Evolutionary conservation across 768 basidiomycete species (phyloP), one percentile per base, ranked within the genome.

Genomic region (Pisolithus orientalis): DNA sequence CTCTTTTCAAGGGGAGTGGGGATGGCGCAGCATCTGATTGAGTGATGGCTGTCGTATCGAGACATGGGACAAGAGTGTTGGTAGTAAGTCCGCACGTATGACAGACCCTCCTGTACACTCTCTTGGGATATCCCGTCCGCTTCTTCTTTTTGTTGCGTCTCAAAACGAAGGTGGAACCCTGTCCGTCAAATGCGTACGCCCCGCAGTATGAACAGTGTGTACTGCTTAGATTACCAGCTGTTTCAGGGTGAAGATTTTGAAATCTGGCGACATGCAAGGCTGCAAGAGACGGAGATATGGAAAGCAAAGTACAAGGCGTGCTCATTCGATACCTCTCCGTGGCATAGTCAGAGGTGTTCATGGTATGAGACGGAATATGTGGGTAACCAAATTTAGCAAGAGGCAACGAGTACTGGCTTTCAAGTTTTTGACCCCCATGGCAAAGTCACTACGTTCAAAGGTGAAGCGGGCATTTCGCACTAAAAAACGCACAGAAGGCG

Each of bases 361-460:
- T 17, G 40, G n/a, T 42, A 42, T 16, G 17, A 16, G 6, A 1
- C 2, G 32, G 10, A 34, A 34, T 34, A 34, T 34, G 34, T 34
- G 34, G 34, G 34, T 11, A 34, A 21, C 24, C 40, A 42, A 24
- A 42, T 11, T 42, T 21, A 11, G 40, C 40, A 21, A 28, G 6
- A 9, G n/a, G 32, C 34, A 32, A 32, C 28, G 32, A 24, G 37
- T 10, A 17, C 6, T 7, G 31, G 10, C 10, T 17, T 34, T 14
- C n/a, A 6, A 24, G 11, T 24, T 37, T 25, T 16, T 29, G 16
- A 10, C n/a, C 29, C 46, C 57, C 28, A 90, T 93, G 90, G 90
- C 86, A 40, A 93, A 93, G 75, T 90, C 88, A 42, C 77, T 80
- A 39, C 75, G 90, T 62, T 89, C 88, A 6, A 93, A 93, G 71